Evolutionary conservation across 441 rosid genomes (phyloP), one percentile per base, ranked within the genome.

Genomic region (Populus hybrid): DNA sequence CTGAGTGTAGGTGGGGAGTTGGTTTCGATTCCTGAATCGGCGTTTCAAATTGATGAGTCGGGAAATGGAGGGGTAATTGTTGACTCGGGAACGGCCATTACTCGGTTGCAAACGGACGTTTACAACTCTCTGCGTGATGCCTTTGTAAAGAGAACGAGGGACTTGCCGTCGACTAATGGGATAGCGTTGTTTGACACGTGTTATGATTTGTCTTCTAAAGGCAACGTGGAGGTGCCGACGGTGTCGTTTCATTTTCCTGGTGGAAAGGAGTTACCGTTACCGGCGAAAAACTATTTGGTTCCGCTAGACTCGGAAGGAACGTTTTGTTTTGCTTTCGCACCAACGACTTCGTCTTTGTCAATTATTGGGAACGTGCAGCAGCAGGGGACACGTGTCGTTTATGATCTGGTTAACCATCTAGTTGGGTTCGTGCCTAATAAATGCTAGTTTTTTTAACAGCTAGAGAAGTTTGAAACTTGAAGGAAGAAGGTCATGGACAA

Each of bases 61-160:
- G 97, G 98, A 1, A 84, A 87, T 78, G 96, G 98, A 7, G 98
- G 98, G 7, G 90, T 94, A 6, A 94, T 92, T 2, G 80, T 94
- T 2, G 98, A 94, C 79, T 94, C 97, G 28, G 98, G 98, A 20
- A 92, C 97, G 7, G 93, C 98, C 7, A 93, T 92, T 61, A 91
- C 97, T 66, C 85, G 97, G 2, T 61, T 94, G 75, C 92, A 90
- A 71, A 89, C 87, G 42, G 78, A 86, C 23, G 94, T 94, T 16
- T 92, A 94, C 79, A 78, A 84, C 61, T 90, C 92, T 2, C 74
- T 92, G 21, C 87, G 98, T 29, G 87, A 90, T 75, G 92, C 92
- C 6, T 92, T 94, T 76, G 87, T 87, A 1, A 45, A 68, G 1
- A 89, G 89, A 3, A 88, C 98, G 14, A 68, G 67, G 64, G 76